phyloP scores from a whole-genome alignment of 257 asterid species.

The Marsdenia floribunda region DNA sequence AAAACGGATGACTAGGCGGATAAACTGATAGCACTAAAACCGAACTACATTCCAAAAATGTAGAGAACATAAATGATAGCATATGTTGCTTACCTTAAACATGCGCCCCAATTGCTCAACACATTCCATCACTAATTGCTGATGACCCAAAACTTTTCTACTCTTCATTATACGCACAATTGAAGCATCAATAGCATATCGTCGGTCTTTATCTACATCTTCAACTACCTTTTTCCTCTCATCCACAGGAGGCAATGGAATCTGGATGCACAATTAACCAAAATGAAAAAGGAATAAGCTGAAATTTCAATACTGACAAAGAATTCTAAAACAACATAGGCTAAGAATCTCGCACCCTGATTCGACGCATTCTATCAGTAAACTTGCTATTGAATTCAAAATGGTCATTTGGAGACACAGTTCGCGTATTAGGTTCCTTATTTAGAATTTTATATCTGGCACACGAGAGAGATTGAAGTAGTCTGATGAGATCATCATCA shows the following conservation, averaged over 20 bases:
- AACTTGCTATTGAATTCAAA: conserved; percentile 50
- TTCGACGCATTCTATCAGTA: conserved; percentile 53
- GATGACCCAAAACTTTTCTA: conserved; percentile 45
- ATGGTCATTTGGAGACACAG: conserved; percentile 32
- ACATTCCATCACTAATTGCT: conserved; percentile 48
- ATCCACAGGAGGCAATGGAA: conserved; percentile 50
- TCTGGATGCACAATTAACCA: conserved; percentile 23
- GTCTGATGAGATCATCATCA: conserved; percentile 48
- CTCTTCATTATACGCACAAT: conserved; percentile 62
- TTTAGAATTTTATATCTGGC: conserved; percentile 51
- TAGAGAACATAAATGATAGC: not conserved
- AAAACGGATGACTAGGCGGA: not conserved
- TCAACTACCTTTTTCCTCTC: conserved; percentile 56
- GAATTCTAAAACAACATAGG: not conserved
- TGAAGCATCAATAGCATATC: conserved; percentile 46
- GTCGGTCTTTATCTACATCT: conserved; percentile 46
- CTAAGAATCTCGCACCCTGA: conserved; percentile 29
- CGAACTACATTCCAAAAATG: not conserved
- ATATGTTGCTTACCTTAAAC: conserved; percentile 22
- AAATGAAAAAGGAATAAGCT: not conserved
- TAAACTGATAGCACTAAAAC: not conserved
- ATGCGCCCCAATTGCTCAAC: conserved; percentile 42
- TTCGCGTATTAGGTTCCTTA: conserved; percentile 37
- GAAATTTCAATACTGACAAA: too few relatives aligned
- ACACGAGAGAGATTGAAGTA: conserved; percentile 54